Base-by-base conservation (phyloP, 106 monocot genomes). In the Allium cepa region DNA sequence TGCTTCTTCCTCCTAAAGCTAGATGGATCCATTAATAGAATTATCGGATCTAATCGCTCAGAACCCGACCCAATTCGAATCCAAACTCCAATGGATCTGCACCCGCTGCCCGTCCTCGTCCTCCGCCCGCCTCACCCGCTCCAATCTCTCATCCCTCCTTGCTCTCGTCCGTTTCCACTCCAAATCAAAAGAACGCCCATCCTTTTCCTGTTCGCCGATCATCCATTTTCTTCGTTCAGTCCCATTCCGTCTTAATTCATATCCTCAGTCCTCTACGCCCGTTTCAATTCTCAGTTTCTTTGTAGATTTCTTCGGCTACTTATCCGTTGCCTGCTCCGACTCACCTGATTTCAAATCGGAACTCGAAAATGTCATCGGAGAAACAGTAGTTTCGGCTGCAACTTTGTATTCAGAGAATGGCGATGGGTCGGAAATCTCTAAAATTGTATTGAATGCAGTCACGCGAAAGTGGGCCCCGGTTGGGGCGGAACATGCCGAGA, bases 21-120 rank as follows among this genome's bases (percentile, higher is more conserved):
- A 14, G 9, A 96, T 96, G 96, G 96, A 92, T 59, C 83, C 91
- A 45, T 75, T 97, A 27, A 87, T 78, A 66, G 84, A 92, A 77
- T 92, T 99, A 80, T 92, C 89, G 79, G 97, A 99, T 72, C 84
- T 92, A 50, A 66, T 97, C 67, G 75, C 92, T 11, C 62, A 81
- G 59, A 84, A 84, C 71, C 97, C 97, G 8, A 71, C 59, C 15
- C 82, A 80, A 57, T 90, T 87, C 64, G 75, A 88, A 69, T 86
- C 92, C 82, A 99, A 99, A 83, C 78, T 97, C 50, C 72, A 84
- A 7, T 97, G 97, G 97, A 88, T 99, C 78, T 84, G 80, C 82
- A 68, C 72, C 78, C 92, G 97, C 59, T 92, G 92, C 74, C 88
- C 85, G 1, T 59, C 88, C 11, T 49, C 66, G 52, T 18, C 62